These are phyloP conservation scores for Axilococcus clingmanii DNA, from an alignment of 139 green algal genomes.

Conservation along the genomic window DNA sequence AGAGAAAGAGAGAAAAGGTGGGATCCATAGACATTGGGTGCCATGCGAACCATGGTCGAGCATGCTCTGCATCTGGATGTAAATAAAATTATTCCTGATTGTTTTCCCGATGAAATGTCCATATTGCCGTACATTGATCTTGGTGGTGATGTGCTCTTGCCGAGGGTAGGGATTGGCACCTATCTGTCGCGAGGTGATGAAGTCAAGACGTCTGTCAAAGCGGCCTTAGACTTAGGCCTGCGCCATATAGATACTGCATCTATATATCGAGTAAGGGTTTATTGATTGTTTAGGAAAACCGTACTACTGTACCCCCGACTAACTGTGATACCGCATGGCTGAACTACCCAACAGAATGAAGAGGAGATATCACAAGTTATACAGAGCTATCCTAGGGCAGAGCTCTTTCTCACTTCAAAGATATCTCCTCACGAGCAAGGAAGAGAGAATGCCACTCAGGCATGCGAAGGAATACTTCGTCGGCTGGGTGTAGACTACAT, in stretches of 20 bases:
- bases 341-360: conserved; percentile 36
- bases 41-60: too few species aligned
- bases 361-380: conserved; percentile 26
- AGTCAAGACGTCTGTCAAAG: conserved; percentile 24
- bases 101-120: too few species aligned
- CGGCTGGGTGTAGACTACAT: conserved; percentile 11
- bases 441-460: conserved; percentile 2
- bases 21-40: too few species aligned
- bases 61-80: too few species aligned
- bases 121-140: conserved; percentile 3
- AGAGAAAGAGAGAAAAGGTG: too few species aligned
- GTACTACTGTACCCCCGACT: too few species aligned
- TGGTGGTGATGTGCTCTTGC: too few species aligned
- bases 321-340: too few species aligned
- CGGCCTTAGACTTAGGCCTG: conserved; percentile 35
- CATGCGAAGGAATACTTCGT: conserved; percentile 10
- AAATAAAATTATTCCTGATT: too few species aligned
- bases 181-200: conserved; percentile 31
- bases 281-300: too few species aligned
- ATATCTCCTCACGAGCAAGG: conserved; percentile 44
- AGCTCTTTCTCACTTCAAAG: conserved; percentile 50
- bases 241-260: conserved; percentile 64
- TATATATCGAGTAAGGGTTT: conserved; percentile 49
- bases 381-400: background rate
- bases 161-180: conserved; percentile 51